Percentiles rank a stretch among this genome's conserved stretches.
phyloP scores from a whole-genome alignment of 2,329 filamentous ascomycete genomes.

The Cercospora zeae-maydis region DNA sequence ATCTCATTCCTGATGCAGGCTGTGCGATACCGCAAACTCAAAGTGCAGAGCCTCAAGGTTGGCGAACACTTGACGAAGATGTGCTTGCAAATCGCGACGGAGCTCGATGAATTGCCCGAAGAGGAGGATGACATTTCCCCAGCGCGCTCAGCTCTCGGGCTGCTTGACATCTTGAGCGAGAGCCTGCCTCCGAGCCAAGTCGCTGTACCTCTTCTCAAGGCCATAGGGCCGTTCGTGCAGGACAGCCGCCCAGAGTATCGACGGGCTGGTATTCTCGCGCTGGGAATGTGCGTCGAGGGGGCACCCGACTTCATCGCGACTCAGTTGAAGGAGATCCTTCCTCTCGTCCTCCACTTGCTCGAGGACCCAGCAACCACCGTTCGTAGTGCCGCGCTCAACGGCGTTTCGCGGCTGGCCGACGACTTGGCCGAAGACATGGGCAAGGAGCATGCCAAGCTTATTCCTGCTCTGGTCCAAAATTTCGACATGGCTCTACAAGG shows the following conservation, averaged over 20 bases:
- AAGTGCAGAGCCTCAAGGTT: constrained; percentile 86
- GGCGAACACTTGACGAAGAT: constrained; percentile 84
- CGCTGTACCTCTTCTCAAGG: constrained; percentile 83
- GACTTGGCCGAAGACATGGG: constrained; percentile 88
- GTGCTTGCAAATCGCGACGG: constrained; percentile 82
- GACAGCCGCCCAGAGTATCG: constrained; percentile 72
- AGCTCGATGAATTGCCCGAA: constrained; percentile 68
- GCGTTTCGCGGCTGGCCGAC: constrained; percentile 84
- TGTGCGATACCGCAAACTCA: constrained; percentile 88
- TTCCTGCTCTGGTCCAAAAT: constrained; percentile 83
- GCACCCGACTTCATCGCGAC: constrained; percentile 96
- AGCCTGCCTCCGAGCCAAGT: constrained; percentile 91
- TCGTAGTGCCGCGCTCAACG: constrained; percentile 79
- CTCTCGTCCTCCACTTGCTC: constrained; percentile 76
- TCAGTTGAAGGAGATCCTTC: constrained; percentile 81
- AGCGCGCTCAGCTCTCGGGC: constrained; percentile 74
- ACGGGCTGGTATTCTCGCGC: constrained; percentile 83
- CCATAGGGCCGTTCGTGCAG: constrained; percentile 76
- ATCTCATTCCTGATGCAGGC: constrained; percentile 91
- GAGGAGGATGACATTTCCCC: constrained; percentile 85
- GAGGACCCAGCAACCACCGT: constrained; percentile 81
- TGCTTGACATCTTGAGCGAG: constrained; percentile 84
- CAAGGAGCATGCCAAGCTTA: constrained; percentile 77
- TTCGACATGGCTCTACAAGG: constrained; percentile 73
- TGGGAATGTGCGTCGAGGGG: constrained; percentile 93